phyloP scores from a whole-genome alignment of 441 rosid species.

The Gossypium trilobum region DNA sequence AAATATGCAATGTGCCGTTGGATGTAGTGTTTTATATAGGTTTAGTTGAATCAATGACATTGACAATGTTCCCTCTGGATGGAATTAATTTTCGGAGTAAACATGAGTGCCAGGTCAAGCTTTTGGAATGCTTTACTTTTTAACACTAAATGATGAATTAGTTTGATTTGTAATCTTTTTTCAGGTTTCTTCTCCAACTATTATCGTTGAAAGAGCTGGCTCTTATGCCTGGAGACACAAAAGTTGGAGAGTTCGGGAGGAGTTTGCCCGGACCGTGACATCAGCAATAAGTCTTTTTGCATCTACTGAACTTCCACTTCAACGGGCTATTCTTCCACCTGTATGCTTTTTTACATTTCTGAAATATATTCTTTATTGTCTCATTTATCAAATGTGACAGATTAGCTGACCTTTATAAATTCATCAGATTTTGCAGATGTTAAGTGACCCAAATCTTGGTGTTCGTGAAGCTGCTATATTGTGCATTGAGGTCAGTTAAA shows the following conservation, averaged over 20 bases:
- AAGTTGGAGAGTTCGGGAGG: conserved; percentile 94
- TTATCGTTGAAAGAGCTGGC: conserved; percentile 96
- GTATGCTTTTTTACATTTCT: conserved; percentile 33
- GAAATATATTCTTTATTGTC: neutral
- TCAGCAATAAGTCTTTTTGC: conserved; percentile 88
- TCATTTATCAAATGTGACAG: neutral
- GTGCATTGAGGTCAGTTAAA: conserved; percentile 75
- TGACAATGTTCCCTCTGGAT: neutral
- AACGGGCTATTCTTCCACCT: conserved; percentile 89
- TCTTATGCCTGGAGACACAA: conserved; percentile 88
- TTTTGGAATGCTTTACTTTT: neutral
- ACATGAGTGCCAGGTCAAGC: neutral
- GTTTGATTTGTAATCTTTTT: conserved; percentile 6
- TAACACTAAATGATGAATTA: neutral
- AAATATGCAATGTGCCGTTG: neutral
- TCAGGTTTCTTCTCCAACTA: conserved; percentile 96
- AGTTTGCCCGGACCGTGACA: conserved; percentile 92
- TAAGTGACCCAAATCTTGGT: conserved; percentile 74
- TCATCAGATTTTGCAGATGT: conserved; percentile 80
- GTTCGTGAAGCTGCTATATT: conserved; percentile 87
- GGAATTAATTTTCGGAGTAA: neutral
- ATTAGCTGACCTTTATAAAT: neutral
- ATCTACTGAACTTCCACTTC: conserved; percentile 96
- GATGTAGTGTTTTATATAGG: neutral
- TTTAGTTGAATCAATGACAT: neutral